Evolutionary conservation across 768 basidiomycete species (phyloP), one percentile per base, ranked within the genome.

Genomic region (Lactarius trivialis): DNA sequence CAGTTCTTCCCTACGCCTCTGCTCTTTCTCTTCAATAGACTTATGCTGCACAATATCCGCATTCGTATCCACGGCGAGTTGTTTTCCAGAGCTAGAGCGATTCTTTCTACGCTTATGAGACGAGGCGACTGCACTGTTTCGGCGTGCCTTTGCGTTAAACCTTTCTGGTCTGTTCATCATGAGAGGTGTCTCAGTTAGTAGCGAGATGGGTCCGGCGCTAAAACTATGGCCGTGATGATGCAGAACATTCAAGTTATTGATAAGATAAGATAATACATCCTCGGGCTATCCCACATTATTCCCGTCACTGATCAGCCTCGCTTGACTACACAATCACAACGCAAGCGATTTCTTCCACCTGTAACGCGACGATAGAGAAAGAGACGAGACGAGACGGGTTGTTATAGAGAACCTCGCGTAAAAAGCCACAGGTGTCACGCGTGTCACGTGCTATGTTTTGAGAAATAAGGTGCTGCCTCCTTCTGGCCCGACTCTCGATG

Each of bases 141-240:
- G 56, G 54, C 61, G 81, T 2, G 88, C 91, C 69, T 84, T 88
- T 9, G 84, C 79, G 69, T 90, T 91, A 71, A 79, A 78, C 51
- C 76, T 72, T 66, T 72, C 71, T 53, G 54, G 56, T 55, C 34
- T 61, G 48, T 58, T 43, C 65, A 66, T 66, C 15, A 14, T 54
- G 24, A 39, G 45, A 48, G 26, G 15, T 61, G 30, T 21, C 32
- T 51, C 21, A 19, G n/a, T n/a, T n/a, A n/a, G 39, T n/a, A 4
- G 15, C 15, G 32, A 43, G 39, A 59, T 36, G 15, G 24, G 48
- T 4, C 15, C 33, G 12, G 34, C 21, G 33, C 30, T 11, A 34
- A 34, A 19, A 15, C 8, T 14, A 17, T 2, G 21, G 30, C 7
- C n/a, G 26, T 5, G 49, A 17, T 21, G 50, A 9, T 2, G 48